Percentiles rank a stretch among this genome's conserved stretches.
Conservation (phyloP, 163 green algal species). For the Chlorella variabilis region DNA sequence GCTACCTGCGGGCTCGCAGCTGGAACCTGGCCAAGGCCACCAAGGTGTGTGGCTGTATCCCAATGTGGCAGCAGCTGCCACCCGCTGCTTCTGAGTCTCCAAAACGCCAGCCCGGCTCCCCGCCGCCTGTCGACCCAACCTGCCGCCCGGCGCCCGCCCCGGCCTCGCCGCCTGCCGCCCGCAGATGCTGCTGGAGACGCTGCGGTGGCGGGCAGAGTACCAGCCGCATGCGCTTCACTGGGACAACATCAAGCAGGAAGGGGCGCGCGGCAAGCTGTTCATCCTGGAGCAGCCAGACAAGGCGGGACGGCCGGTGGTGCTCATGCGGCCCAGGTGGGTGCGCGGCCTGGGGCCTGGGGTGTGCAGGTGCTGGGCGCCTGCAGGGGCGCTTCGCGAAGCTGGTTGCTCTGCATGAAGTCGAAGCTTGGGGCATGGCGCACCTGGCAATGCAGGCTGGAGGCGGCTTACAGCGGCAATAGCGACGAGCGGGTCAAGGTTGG, state of each 20-base stretch:
- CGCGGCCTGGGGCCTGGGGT: neutral
- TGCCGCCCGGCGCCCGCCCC: too few relatives aligned
- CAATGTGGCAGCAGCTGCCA: too few relatives aligned
- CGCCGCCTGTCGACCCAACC: too few relatives aligned
- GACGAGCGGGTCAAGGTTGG: constrained; percentile 59
- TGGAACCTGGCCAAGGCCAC: constrained; percentile 73
- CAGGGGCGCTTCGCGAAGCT: too few relatives aligned
- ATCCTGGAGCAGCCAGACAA: constrained; percentile 63
- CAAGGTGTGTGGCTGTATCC: too few relatives aligned
- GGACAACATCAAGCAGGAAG: constrained; percentile 60
- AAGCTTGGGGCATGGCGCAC: neutral
- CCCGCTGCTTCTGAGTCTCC: neutral
- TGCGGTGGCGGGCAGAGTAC: constrained; percentile 75
- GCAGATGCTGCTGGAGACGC: constrained; percentile 57
- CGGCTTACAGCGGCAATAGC: constrained; percentile 58
- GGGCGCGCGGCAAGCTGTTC: constrained; percentile 72
- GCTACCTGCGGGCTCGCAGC: constrained; percentile 73
- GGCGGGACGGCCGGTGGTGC: constrained; percentile 68
- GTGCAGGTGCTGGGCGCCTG: too few relatives aligned
- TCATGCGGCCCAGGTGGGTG: constrained; percentile 79
- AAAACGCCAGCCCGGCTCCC: too few relatives aligned
- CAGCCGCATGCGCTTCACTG: constrained; percentile 67
- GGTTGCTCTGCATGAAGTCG: neutral
- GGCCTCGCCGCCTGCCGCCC: too few relatives aligned
- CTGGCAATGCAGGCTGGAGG: constrained; percentile 58